Conservation (phyloP, 148 eudicot genomes). For the Selenicereus undatus region DNA sequence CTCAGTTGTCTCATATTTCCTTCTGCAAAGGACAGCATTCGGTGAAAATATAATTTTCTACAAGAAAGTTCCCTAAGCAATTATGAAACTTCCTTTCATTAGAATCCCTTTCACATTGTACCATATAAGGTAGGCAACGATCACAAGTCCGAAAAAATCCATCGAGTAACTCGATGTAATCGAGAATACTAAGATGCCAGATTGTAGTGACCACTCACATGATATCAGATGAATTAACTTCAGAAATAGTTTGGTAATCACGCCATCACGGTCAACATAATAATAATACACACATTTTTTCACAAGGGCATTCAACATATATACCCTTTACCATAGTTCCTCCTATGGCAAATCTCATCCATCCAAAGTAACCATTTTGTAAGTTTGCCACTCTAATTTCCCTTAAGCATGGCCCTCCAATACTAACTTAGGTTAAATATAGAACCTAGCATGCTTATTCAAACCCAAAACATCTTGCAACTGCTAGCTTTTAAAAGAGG, state of each 20-base stretch:
- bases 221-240: neutral
- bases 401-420: neutral
- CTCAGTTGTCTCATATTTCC: conserved; percentile 4
- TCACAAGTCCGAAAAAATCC: conserved; percentile 15
- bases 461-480: neutral
- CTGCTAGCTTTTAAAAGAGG: neutral
- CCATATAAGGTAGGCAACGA: conserved; percentile 28
- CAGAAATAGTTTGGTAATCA: neutral
- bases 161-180: neutral
- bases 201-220: neutral
- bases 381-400: conserved; percentile 6
- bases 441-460: neutral
- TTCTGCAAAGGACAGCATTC: conserved; percentile 12
- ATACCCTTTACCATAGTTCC: neutral
- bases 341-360: neutral
- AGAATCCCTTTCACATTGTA: conserved; percentile 15
- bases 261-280: neutral
- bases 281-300: neutral
- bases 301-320: neutral
- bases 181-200: neutral
- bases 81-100: conserved; percentile 12
- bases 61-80: conserved; percentile 20
- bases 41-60: conserved; percentile 21
- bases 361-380: neutral
- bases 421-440: neutral